phyloP scores from a whole-genome alignment of 2,329 filamentous ascomycete species.

The Aspergillus pseudoviridinutans region DNA sequence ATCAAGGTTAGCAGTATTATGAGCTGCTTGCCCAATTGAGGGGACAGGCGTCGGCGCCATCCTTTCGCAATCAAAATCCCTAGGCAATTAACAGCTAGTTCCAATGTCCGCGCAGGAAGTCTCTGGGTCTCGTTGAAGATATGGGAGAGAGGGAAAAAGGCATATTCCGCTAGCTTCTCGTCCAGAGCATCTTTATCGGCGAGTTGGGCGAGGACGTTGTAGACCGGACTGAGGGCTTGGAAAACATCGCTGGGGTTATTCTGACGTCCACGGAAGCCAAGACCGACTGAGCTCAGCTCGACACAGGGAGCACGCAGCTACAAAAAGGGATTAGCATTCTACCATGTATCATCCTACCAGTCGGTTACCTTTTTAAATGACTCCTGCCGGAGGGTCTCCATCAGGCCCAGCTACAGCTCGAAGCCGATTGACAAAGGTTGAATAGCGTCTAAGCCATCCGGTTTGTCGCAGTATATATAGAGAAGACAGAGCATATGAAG shows the following conservation, averaged over 20 bases:
- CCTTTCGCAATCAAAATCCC: conserved; percentile 69
- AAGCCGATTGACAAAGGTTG: neutral
- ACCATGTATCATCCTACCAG: neutral
- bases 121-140: conserved; percentile 73
- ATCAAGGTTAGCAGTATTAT: conserved; percentile 80
- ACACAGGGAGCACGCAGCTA: conserved; percentile 59
- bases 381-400: conserved; percentile 39
- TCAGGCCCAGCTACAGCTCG: conserved; percentile 10
- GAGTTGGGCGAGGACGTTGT: conserved; percentile 37
- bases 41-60: conserved; percentile 70
- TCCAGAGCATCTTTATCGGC: conserved; percentile 54
- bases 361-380: conserved; percentile 38
- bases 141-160: conserved; percentile 88
- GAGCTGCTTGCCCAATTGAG: conserved; percentile 75
- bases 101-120: conserved; percentile 65
- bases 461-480: too few relatives aligned
- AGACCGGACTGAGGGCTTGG: conserved; percentile 44
- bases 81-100: conserved; percentile 72
- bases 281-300: conserved; percentile 52
- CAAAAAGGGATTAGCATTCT: conserved; percentile 16
- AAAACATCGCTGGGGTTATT: conserved; percentile 46
- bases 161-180: conserved; percentile 83
- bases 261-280: conserved; percentile 48
- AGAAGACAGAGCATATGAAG: neutral
- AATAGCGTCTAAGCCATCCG: neutral